Evolutionary conservation across 1,139 yeast genomes (phyloP), one percentile per base, ranked within the genome.

Genomic region (Candida tropicalis): DNA sequence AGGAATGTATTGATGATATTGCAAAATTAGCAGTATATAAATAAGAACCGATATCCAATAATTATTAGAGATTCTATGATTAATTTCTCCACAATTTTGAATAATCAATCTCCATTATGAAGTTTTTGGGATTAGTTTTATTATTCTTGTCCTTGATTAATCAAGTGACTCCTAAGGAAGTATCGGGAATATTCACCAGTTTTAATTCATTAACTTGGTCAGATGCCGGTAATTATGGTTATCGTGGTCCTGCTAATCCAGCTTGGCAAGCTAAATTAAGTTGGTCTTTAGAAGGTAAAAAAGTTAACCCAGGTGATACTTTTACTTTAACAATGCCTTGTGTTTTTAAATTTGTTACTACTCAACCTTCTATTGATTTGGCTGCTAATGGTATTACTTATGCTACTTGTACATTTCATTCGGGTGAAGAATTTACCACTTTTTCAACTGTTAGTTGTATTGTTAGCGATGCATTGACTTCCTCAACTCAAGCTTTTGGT

Each of bases 381-480:
- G 25, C 16, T 2, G 47, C 65, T 3, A 65, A 65, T 10, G 69
- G 63, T 42, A 58, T 33, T 2, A 31, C 46, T 2, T 63, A 54
- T 41, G 72, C 71, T 6, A 58, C 58, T 4, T 66, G 72, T 59
- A 34, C 40, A 1, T 47, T 57, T 10, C 43, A 28, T 25, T 35
- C 51, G 11, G 70, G 68, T 28, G 64, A 58, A 27, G 22, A 53
- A 6, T 28, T 56, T 16, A 55, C 57, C n/a, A 43, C 59, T 8
- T 58, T 45, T 44, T 62, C 69, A 1, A 41, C 51, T 20, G 36
- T 67, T n/a, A 44, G 43, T 4, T 67, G 72, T 62, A 55, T 55
- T 1, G 63, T 53, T n/a, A 39, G 29, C 0, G 3, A 55, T 1
- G 38, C 35, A 13, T 47, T 54, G 5, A 38, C 39, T n/a, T n/a